A percentile compares a stretch with the other conserved stretches of the same genome.
These are phyloP conservation scores for Excoecaria cochinchinensis DNA, from an alignment of 345 rosid genomes.

Conservation along the genomic window DNA sequence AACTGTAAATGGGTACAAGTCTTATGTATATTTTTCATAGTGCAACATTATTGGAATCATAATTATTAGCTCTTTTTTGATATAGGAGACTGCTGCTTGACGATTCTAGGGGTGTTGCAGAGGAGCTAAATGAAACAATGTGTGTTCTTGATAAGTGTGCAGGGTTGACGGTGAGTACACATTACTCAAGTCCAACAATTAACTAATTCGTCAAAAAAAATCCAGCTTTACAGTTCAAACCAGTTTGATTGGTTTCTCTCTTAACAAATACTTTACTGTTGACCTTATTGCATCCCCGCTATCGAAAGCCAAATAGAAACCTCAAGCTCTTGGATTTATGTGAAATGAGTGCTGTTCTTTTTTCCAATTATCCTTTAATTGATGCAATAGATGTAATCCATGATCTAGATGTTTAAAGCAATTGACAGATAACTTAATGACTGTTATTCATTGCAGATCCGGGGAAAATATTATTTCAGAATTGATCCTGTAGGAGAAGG, in stretches of 20 bases:
- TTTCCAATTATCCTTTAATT: neutral
- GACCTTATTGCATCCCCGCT: neutral
- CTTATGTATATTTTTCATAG: conserved; percentile 1
- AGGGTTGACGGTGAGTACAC: conserved; percentile 68
- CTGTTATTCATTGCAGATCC: conserved; percentile 48
- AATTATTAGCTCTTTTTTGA: conserved; percentile 20
- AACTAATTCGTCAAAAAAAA: conserved; percentile 8
- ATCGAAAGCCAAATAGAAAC: neutral
- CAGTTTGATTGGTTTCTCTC: neutral
- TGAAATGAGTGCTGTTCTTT: neutral
- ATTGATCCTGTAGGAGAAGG: conserved; percentile 86
- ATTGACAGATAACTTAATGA: conserved; percentile 8
- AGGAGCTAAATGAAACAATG: conserved; percentile 82
- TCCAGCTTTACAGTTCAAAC: neutral
- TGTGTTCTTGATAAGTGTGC: conserved; percentile 64
- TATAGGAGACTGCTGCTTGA: conserved; percentile 87
- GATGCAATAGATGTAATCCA: neutral
- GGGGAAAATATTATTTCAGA: conserved; percentile 87
- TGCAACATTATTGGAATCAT: neutral
- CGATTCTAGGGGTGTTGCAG: conserved; percentile 88
- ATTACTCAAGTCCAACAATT: neutral
- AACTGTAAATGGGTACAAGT: neutral
- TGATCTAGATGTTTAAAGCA: neutral
- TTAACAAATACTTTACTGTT: neutral
- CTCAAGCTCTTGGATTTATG: neutral